phyloP scores from a whole-genome alignment of 352 stramenopile species.

The Discostella stelligera region DNA sequence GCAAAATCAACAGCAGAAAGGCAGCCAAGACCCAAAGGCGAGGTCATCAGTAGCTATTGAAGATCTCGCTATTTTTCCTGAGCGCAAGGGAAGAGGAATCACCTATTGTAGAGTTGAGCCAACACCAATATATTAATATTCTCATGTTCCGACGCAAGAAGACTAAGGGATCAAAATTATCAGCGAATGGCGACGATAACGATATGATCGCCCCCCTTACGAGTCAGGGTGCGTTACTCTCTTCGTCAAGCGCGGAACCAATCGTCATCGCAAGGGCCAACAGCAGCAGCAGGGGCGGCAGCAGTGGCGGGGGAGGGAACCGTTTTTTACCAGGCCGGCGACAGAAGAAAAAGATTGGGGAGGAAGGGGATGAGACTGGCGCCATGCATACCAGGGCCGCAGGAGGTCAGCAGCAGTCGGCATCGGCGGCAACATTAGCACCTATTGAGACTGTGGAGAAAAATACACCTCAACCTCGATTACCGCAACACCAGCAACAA shows the following conservation, averaged over 20 bases:
- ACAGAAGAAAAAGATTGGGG: background rate
- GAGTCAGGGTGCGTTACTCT: constrained; percentile 9
- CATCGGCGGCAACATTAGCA: background rate
- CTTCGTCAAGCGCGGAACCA: constrained; percentile 9
- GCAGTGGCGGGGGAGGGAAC: too few species aligned
- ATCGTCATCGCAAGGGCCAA: background rate
- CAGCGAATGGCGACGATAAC: constrained; percentile 1
- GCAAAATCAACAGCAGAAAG: too few species aligned
- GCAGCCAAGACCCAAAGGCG: too few species aligned
- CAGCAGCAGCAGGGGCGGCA: background rate
- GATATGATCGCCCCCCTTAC: constrained; percentile 24
- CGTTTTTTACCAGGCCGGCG: background rate
- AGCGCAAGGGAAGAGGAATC: too few species aligned
- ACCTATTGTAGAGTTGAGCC: too few species aligned
- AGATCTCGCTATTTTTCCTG: too few species aligned
- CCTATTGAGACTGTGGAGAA: background rate
- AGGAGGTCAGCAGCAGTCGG: background rate
- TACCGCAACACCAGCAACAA: background rate
- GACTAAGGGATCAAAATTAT: constrained; percentile 10
- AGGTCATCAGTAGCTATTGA: too few species aligned
- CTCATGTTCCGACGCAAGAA: constrained; percentile 41
- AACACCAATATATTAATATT: too few species aligned
- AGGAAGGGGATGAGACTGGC: background rate
- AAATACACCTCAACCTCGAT: background rate
- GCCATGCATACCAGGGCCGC: background rate